phyloP scores from a whole-genome alignment of 108 stramenopile genomes.

The Nitzschia sp. region DNA sequence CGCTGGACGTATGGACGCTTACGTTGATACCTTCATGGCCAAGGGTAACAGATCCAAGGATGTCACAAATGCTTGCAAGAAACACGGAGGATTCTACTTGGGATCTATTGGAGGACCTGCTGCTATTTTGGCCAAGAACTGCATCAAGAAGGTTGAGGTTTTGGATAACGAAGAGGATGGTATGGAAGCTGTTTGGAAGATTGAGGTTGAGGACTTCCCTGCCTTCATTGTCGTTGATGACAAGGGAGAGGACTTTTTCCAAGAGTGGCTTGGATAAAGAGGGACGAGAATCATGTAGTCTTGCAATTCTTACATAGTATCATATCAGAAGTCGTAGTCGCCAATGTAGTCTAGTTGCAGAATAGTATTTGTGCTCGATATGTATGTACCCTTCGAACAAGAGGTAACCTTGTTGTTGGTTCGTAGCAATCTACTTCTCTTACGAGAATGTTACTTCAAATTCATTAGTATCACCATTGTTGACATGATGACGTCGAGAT shows the following conservation, averaged over 20 bases:
- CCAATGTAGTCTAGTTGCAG: neutral
- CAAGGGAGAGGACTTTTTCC: slow-evolving; percentile 95
- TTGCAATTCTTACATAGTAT: too few species aligned
- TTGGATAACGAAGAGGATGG: slow-evolving; percentile 96
- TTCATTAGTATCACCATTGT: too few species aligned
- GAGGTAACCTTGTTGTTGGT: too few species aligned
- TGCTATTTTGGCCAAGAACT: slow-evolving; percentile 94
- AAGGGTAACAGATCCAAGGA: slow-evolving; percentile 92
- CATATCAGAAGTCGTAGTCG: neutral
- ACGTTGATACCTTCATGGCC: slow-evolving; percentile 93
- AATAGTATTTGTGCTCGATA: neutral
- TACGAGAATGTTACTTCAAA: too few species aligned
- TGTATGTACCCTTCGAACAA: too few species aligned
- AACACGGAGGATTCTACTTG: slow-evolving; percentile 94
- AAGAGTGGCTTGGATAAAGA: slow-evolving; percentile 85
- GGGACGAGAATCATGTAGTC: neutral
- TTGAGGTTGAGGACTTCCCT: slow-evolving; percentile 94
- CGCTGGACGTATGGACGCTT: slow-evolving; percentile 97
- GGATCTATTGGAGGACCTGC: slow-evolving; percentile 96
- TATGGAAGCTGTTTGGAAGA: slow-evolving; percentile 98
- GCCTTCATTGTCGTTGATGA: slow-evolving; percentile 97
- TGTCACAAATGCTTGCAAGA: slow-evolving; percentile 95
- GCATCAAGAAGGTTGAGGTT: slow-evolving; percentile 93
- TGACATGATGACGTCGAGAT: too few species aligned
- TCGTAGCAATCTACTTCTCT: too few species aligned